Evolutionary conservation across 1,139 yeast genomes (phyloP), one percentile per base, ranked within the genome.

Genomic region (Sugiyamaella castrensis): DNA sequence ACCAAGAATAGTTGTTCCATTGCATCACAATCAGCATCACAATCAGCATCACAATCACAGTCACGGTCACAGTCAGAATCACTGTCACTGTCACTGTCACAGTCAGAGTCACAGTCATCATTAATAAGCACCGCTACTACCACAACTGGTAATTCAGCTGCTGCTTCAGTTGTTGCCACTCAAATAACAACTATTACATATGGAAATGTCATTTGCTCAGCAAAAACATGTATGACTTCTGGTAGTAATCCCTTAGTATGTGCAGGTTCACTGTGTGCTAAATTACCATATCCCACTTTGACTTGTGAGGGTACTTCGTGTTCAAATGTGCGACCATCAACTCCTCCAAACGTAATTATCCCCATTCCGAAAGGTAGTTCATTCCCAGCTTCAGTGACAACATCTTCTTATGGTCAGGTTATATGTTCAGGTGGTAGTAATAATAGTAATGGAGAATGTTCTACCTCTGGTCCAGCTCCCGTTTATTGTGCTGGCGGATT

Each of bases 171-270:
- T 11, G 19, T 35, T 35, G 24, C 16, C 5, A 31, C 45, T 16
- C 19, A 19, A 8, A 30, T 39, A 11, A 39, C 43, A 12, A 45
- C 48, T 9, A 45, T 39, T 11, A 15, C 43, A 29, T 8, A 29
- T 12, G 48, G 48, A 10, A 19, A 32, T n/a, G 44, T 45, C 7
- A n/a, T 39, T 13, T 45, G 48, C 28, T 35, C 43, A 12, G 33
- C 15, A 26, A 19, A 34, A 12, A 6, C 19, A 15, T 45, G 48
- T n/a, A 24, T 36, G 7, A 45, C 44, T 15, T 12, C 43, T 5
- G 48, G 48, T 11, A 32, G 39, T 15, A 40, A 31, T 4, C 48
- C 48, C 4, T 30, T 45, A n/a, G 48, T 45, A 5, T 45, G 48
- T 16, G 48, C 38, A n/a, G 43, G 43, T 4, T 7, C 26, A 8